A percentile compares a stretch with the other conserved stretches of the same genome.
Conservation (phyloP, 176 grass and related monocot species). For the Saccharum officinarum region DNA sequence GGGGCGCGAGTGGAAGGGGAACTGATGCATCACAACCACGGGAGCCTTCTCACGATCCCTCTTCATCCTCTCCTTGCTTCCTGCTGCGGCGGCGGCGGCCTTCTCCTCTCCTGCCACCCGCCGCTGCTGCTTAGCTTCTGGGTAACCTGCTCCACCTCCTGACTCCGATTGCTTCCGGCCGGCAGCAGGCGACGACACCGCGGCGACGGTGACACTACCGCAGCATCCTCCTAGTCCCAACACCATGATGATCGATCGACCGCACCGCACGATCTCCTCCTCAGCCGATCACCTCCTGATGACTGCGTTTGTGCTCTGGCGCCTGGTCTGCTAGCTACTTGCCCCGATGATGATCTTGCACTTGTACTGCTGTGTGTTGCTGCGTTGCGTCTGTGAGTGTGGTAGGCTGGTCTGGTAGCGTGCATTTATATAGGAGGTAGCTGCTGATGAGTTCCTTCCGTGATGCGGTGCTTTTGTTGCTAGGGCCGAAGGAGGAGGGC, state of each 20-base stretch:
- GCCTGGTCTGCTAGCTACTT: neutral
- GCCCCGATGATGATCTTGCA: neutral
- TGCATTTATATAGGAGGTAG: neutral
- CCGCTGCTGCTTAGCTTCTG: neutral
- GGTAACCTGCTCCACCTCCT: neutral
- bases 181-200: neutral
- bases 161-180: neutral
- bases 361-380: neutral
- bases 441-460: neutral
- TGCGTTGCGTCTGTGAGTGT: neutral
- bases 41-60: slow-evolving; percentile 5
- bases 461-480: neutral
- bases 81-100: neutral
- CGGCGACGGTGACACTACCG: neutral
- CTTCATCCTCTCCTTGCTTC: neutral
- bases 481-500: neutral
- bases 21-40: slow-evolving; percentile 14
- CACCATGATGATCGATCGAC: neutral
- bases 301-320: neutral
- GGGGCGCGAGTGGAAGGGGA: slow-evolving; percentile 52
- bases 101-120: neutral
- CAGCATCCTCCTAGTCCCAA: neutral
- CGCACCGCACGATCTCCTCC: neutral
- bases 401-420: neutral
- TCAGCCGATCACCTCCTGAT: neutral